Percentiles rank a stretch among this genome's conserved stretches.
phyloP scores from a whole-genome alignment of 345 rosid species.

The Psidium friedrichsthalianum region DNA sequence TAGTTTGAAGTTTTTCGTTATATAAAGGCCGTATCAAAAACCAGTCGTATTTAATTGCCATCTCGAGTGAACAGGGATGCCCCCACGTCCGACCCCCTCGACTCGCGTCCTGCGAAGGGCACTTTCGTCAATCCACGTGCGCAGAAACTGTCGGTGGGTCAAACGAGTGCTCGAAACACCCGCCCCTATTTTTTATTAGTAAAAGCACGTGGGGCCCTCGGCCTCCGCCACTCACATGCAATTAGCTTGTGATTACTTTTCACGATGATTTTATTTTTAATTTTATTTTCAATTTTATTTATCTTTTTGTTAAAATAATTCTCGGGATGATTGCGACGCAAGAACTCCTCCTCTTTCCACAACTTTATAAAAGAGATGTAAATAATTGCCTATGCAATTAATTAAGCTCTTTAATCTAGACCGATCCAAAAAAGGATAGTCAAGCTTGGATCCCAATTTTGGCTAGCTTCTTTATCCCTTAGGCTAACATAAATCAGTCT shows the following conservation, averaged over 20 bases:
- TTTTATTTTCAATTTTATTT: neutral
- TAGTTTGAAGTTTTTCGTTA: too few relatives aligned
- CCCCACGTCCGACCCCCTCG: neutral
- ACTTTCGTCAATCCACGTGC: neutral
- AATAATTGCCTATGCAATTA: neutral
- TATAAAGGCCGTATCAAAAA: too few relatives aligned
- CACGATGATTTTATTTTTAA: neutral
- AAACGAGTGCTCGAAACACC: neutral
- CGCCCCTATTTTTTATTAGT: neutral
- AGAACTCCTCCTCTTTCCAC: neutral
- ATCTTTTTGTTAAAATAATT: neutral
- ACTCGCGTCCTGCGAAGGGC: neutral
- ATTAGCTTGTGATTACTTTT: neutral
- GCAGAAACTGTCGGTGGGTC: constrained; percentile 1
- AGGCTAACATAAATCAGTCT: neutral
- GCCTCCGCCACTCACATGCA: neutral
- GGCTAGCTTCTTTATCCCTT: neutral
- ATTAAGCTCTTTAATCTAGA: neutral
- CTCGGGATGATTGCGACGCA: neutral
- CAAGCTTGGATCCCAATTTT: neutral
- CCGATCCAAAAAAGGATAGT: neutral
- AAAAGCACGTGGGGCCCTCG: neutral
- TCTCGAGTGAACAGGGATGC: neutral
- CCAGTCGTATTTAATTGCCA: neutral
- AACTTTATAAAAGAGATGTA: neutral